Evolutionary conservation across 2,329 filamentous ascomycete species (phyloP).

Genomic region (Fusarium poae): DNA sequence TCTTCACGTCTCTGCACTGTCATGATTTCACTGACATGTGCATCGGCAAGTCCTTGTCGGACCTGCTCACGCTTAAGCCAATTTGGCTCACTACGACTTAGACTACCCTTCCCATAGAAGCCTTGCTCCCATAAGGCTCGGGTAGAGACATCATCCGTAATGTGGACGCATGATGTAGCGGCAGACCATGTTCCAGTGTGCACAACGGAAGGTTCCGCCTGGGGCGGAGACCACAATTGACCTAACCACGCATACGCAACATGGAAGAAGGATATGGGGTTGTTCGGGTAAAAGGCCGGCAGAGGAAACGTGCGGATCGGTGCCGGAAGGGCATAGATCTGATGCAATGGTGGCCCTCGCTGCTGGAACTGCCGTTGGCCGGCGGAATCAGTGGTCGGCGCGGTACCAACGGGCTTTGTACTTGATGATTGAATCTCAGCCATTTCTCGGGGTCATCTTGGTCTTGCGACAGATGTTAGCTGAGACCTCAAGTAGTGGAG

Average conservation of each 20-base stretch:
- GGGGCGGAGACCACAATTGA: conserved; percentile 76
- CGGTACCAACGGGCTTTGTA: conserved; percentile 40
- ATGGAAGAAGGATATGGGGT: conserved; percentile 88
- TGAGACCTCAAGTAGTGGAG: not conserved
- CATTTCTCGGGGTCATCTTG: conserved; percentile 64
- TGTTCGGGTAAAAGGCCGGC: conserved; percentile 89
- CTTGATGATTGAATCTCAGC: conserved; percentile 55
- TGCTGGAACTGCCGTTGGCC: conserved; percentile 46
- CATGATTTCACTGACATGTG: conserved; percentile 82
- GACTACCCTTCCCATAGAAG: conserved; percentile 93
- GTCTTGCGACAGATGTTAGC: conserved; percentile 51
- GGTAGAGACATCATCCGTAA: conserved; percentile 81
- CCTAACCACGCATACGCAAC: conserved; percentile 82
- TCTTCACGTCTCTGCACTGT: conserved; percentile 84
- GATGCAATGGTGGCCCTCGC: conserved; percentile 65
- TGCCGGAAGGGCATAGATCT: conserved; percentile 85
- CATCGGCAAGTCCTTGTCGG: conserved; percentile 72
- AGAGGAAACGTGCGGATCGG: conserved; percentile 87
- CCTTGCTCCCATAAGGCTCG: conserved; percentile 94
- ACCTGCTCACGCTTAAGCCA: conserved; percentile 90
- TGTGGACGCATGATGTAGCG: conserved; percentile 84
- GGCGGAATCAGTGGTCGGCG: conserved; percentile 40
- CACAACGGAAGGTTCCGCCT: conserved; percentile 71
- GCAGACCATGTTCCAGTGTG: conserved; percentile 85
- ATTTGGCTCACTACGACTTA: conserved; percentile 94